Base-by-base conservation (phyloP, 768 basidiomycete species). In the Dacryopinax spathularia region DNA sequence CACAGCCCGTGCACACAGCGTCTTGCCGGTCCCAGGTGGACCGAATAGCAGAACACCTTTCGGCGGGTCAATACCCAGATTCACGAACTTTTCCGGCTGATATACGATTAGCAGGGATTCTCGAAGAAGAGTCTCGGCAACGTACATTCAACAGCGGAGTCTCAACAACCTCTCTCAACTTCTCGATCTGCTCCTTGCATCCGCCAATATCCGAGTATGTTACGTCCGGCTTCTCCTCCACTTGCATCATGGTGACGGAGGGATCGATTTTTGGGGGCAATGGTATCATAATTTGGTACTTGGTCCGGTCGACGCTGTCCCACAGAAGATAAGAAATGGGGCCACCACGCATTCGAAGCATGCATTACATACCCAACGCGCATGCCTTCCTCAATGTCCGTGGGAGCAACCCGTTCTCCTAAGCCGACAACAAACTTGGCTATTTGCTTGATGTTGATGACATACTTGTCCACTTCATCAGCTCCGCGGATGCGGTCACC, bases 311-410 rank as follows among this genome's bases (percentile, higher is more conserved):
- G 61, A 97, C 94, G 44, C 93, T 96, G 68, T n/a, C n/a, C n/a
- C n/a, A n/a, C 15, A 36, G 25, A 60, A 62, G n/a, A 36, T 25
- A 16, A 9, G 16, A 61, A 22, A 59, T 63, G 18, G 35, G 35
- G 68, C 63, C 61, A 5, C 43, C 37, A 16, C 0, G 20, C 5
- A 31, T 25, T 31, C 36, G 9, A 6, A 15, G 34, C 18, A 18
- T 36, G 37, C 37, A 63, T 27, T 13, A 78, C 90, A 72, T 72
- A 97, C 95, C 95, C 96, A 37, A 99, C 96, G 62, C 96, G 87
- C 96, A 99, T 99, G n/a, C 96, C 96, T 78, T 99, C 96, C 74
- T 99, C 96, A 62, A 99, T 93, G 77, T 99, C 96, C 1, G 95
- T 96, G 12, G 93, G 90, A 25, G 96, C 91, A 1, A 99, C 93